Conservation (phyloP, 163 green algal species). For the Scenedesmus sp. region DNA sequence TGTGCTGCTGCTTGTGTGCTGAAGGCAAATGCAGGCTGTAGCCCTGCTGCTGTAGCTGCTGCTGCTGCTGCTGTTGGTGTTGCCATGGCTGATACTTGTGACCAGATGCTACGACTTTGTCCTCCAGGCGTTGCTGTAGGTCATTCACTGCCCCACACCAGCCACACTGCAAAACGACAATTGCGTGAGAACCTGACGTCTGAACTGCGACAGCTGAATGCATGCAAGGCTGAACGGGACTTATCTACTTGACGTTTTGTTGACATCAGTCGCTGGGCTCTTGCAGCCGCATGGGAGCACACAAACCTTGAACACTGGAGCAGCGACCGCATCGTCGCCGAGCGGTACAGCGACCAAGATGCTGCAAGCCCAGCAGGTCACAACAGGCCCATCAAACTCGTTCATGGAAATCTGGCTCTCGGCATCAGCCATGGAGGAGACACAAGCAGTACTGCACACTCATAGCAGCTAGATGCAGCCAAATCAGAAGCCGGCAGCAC, state of each 20-base stretch:
- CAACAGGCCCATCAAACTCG: neutral
- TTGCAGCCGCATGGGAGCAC: neutral
- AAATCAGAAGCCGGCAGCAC: neutral
- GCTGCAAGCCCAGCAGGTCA: conserved; percentile 48
- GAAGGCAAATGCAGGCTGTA: neutral
- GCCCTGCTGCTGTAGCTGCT: neutral
- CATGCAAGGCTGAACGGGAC: neutral
- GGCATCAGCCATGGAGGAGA: neutral
- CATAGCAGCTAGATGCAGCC: neutral
- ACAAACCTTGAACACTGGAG: conserved; percentile 47
- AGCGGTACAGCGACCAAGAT: conserved; percentile 29
- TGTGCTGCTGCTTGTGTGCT: neutral
- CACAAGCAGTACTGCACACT: neutral
- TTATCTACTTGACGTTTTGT: neutral
- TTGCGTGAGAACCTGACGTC: neutral
- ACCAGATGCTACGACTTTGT: neutral
- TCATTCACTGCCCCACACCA: conserved; percentile 58
- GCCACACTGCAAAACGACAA: conserved; percentile 48
- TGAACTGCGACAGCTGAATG: neutral
- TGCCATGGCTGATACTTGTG: neutral
- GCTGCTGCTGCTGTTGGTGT: neutral
- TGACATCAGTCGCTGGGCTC: neutral
- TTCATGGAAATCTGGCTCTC: neutral
- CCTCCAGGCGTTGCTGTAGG: neutral
- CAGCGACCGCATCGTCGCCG: neutral